Evolutionary conservation across 176 grass and related monocot genomes (phyloP), one percentile per base, ranked within the genome.

Genomic region (Eragrostis curvula): DNA sequence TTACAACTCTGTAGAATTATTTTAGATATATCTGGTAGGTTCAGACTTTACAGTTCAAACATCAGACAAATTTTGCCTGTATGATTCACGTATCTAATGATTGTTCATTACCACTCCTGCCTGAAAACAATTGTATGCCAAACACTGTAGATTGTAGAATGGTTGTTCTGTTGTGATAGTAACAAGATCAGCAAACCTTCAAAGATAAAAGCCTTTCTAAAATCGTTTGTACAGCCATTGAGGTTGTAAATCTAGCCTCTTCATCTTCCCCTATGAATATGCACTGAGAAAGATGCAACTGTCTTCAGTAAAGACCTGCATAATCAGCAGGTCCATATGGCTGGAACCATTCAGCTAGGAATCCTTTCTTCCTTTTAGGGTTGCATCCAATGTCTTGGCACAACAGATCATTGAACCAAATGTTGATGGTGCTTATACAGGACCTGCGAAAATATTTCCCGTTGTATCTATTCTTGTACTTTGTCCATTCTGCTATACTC

Each of bases 331-430:
- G 92, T 61, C 79, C 87, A 74, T 94, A 92, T 57, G 91, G 87
- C 50, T 86, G 86, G 76, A 96, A 92, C 96, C 89, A 96, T 74
- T 96, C 93, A 29, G 87, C 88, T 13, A 94, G 21, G 18, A 96
- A 77, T 7, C 87, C 83, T 69, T 92, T 89, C 89, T 96, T 99
- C 74, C 93, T 92, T 79, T 68, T 99, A 21, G 91, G 89, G 63
- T 90, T 88, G 57, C 66, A 84, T 64, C 96, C 89, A 5, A 99
- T 94, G 70, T 99, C 96, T 85, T 77, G 73, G 80, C 91, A 94
- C 42, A 99, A 29, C 69, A 84, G 45, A 84, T 99, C 96, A 29
- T 94, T 96, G 36, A 92, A 88, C 93, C 93, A 94, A 30, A 99
- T 94, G 52, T 99, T 88, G 16, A 93, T 28, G 46, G 68, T 82